Evolutionary conservation across 306 rosid genomes (phyloP), one percentile per base, ranked within the genome.

Genomic region (Hylodesmum podocarpum): DNA sequence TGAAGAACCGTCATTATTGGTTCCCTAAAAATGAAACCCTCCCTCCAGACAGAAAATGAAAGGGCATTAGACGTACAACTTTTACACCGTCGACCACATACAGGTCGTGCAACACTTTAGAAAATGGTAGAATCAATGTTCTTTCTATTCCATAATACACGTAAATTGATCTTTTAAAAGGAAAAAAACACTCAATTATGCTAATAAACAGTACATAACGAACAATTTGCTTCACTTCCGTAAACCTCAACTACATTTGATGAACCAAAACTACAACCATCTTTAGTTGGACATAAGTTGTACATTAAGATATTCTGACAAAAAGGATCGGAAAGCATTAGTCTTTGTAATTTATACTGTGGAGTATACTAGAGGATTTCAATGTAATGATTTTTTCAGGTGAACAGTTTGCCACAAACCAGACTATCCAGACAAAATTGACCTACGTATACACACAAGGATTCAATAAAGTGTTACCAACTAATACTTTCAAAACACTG

Each of bases 391-490:
- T 49, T 51, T 49, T 51, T 54, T 22, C 68, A 63, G 22, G 70
- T 62, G 25, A 29, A 40, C 24, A 77, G 24, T 72, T 46, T 57
- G 72, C 76, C 43, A 66, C 10, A 64, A 24, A 37, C 33, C 8
- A 47, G 22, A 46, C 36, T 62, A 46, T n/a, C 3, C 5, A n/a
- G 74, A 55, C 73, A 76, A 80, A 72, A 77, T 41, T 67, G 75
- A 39, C 65, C 66, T 24, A 58, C 12, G 73, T 34, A 40, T 51
- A 58, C 24, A 41, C 47, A 18, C 77, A 22, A 68, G 61, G 16
- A 8, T 28, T n/a, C 1, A 13, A 16, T 12, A 16, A 16, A 29
- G 65, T 22, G 57, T 25, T 24, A 59, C 46, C 53, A 9, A 8
- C 44, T 3, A 53, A 9, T 31, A 43, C 24, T 41, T 34, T 12